phyloP scores from a whole-genome alignment of 176 grass and related monocot species.

The sorghum (Sorghum bicolor) region Sorghum_bicolor_NCBIv3 NC_012876.2:49784001-49784500 shows the following conservation, averaged over 20 bases:
- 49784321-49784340: constrained; percentile 37
- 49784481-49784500: background rate
- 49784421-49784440: constrained; percentile 1
- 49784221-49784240: constrained; percentile 34
- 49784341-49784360: constrained; percentile 28
- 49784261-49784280: constrained; percentile 10
- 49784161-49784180: constrained; percentile 10
- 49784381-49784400: background rate
- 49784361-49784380: constrained; percentile 38
- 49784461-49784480: constrained; percentile 3
- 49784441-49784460: background rate
- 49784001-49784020: constrained; percentile 32
- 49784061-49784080: constrained; percentile 40
- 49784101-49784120: constrained; percentile 48
- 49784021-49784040: constrained; percentile 43
- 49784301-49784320: constrained; percentile 31
- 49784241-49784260: constrained; percentile 32
- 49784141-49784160: constrained; percentile 47
- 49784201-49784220: constrained; percentile 56
- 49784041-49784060: constrained; percentile 55
- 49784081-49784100: constrained; percentile 51
- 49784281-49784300: constrained; percentile 4
- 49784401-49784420: constrained; percentile 13
- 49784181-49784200: constrained; percentile 39
- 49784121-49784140: constrained; percentile 34